These are phyloP conservation scores for Leucogyrophana mollusca DNA, from an alignment of 768 basidiomycete genomes.

Conservation along the genomic window DNA sequence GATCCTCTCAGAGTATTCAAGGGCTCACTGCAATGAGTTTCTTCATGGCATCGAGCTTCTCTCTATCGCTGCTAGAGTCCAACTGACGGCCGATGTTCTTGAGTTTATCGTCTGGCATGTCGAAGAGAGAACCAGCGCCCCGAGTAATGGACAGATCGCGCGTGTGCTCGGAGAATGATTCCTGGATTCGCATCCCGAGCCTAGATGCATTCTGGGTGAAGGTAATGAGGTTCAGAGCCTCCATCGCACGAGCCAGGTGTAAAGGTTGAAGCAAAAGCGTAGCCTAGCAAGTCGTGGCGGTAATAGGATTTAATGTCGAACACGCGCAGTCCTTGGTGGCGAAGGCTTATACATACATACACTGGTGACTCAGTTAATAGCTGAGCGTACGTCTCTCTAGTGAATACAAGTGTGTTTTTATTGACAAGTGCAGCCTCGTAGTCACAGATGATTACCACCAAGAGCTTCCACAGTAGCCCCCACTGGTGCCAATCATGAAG, in stretches of 20 bases:
- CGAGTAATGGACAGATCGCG: conserved; percentile 65
- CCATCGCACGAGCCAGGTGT: conserved; percentile 27
- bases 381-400: no score
- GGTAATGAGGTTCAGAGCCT: conserved; percentile 34
- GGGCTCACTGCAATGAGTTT: conserved; percentile 82
- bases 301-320: no score
- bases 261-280: no score
- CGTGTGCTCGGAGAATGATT: conserved; percentile 79
- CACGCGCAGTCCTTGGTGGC: no score
- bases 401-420: no score
- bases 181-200: conserved; percentile 79
- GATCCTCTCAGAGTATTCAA: background rate
- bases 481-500: no score
- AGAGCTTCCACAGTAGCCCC: no score
- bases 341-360: no score
- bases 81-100: conserved; percentile 84
- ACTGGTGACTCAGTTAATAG: no score
- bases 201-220: conserved; percentile 82
- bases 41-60: conserved; percentile 95
- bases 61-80: conserved; percentile 83
- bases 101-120: conserved; percentile 75
- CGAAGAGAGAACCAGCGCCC: conserved; percentile 56
- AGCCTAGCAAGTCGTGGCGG: no score
- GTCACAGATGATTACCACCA: no score
- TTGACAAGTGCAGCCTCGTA: no score